Evolutionary conservation across 768 basidiomycete genomes (phyloP), one percentile per base, ranked within the genome.

Genomic region (Lentinula sp.): DNA sequence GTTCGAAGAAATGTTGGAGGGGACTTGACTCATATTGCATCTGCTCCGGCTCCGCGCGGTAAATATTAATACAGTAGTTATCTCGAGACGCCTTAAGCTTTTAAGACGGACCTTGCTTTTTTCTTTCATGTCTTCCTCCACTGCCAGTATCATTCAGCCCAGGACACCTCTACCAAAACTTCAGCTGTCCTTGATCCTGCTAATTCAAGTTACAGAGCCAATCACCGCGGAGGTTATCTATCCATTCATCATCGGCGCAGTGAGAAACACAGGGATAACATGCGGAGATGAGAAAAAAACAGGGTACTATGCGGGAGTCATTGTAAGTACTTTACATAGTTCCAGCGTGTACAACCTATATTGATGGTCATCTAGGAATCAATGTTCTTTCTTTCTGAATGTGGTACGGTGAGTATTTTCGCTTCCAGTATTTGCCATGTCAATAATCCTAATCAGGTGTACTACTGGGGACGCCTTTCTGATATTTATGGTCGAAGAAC

Each of bases 151-250:
- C 11, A 2, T n/a, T 39, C 53, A 40, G 21, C 37, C 35, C 3
- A 39, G 53, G 34, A 73, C 75, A 0, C 75, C 77, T 1, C 63
- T 79, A 0, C 78, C 78, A 7, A 76, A 70, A 40, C 28, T 76
- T 15, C 78, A 78, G 54, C 69, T 78, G 15, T 69, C 66, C 3
- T 71, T 79, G 34, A 65, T 78, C 5, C 62, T 74, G 4, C 55
- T 75, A 28, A 68, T 78, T 11, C 76, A 75, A 54, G 61, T 73
- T 8, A 67, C 72, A 21, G 75, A 75, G 57, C 73, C 73, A 1
- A 63, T 75, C 6, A 70, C 70, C 0, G 66, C 66, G 31, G 68
- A 70, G 5, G 72, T 69, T 39, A 64, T 67, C 43, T 68, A 65
- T 43, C 67, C 66, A 34, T 68, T 70, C 51, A 61, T 71, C 65